These are phyloP conservation scores for Cytospora piceae DNA, from an alignment of 2,329 filamentous ascomycete genomes.

Conservation along the genomic window DNA sequence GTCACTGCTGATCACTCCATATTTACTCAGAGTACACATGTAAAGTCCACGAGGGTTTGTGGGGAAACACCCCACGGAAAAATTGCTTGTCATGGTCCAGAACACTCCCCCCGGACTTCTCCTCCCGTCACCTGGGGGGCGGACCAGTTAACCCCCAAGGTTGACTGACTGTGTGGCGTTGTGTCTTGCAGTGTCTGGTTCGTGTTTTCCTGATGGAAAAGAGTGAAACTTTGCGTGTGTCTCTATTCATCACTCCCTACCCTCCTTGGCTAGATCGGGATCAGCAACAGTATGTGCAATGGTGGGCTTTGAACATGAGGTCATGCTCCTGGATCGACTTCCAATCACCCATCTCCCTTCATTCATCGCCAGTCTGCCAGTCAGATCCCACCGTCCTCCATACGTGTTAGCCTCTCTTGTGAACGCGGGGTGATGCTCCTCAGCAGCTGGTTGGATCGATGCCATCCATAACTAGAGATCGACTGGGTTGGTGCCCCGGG, in stretches of 20 bases:
- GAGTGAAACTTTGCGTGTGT: no score
- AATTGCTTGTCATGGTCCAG: constrained; percentile 12
- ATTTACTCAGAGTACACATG: not conserved
- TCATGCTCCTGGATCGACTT: constrained; percentile 4
- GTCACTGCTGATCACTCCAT: constrained; percentile 20
- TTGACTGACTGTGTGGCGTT: not conserved
- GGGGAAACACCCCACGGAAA: constrained; percentile 24
- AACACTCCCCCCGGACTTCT: constrained; percentile 7
- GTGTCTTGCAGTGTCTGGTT: no score
- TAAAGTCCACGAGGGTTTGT: not conserved
- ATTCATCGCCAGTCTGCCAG: not conserved
- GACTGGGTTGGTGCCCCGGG: not conserved
- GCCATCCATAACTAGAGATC: not conserved
- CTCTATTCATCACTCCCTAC: no score
- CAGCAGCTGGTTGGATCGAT: not conserved
- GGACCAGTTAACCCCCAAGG: no score
- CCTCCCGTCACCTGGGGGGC: not conserved
- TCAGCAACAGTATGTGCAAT: not conserved
- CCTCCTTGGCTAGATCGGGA: not conserved
- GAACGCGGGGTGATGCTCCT: not conserved
- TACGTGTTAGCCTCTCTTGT: not conserved
- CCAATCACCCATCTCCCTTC: not conserved
- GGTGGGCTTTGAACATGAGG: constrained; percentile 9
- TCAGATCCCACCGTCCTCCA: not conserved
- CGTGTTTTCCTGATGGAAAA: no score